A percentile compares a stretch with the other conserved stretches of the same genome.
Evolutionary conservation across 2,329 filamentous ascomycete genomes (phyloP).

Genomic region (Colletotrichum lentis): DNA sequence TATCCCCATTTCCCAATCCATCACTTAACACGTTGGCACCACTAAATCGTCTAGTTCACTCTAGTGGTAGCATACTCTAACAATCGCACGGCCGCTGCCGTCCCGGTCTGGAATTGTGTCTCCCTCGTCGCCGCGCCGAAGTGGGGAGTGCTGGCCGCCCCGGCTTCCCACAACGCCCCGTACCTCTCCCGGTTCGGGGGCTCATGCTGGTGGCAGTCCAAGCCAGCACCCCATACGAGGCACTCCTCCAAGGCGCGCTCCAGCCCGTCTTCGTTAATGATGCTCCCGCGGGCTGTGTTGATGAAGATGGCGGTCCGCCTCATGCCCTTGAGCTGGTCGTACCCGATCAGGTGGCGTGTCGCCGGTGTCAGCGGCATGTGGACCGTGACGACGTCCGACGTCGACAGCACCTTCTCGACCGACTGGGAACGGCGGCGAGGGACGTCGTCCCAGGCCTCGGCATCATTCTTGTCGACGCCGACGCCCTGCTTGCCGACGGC

Average conservation of each 20-base stretch:
- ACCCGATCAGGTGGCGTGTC: slow-evolving; percentile 47
- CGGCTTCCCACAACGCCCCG: slow-evolving; percentile 46
- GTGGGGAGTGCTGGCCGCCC: slow-evolving; percentile 54
- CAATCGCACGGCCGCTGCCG: slow-evolving; percentile 42
- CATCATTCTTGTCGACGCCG: slow-evolving; percentile 57
- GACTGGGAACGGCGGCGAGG: slow-evolving; percentile 44
- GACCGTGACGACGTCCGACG: slow-evolving; percentile 49
- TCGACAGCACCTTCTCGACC: slow-evolving; percentile 46
- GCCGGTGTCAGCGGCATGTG: slow-evolving; percentile 49
- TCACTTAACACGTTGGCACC: no score
- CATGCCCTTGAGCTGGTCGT: slow-evolving; percentile 47
- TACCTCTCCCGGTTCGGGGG: slow-evolving; percentile 50
- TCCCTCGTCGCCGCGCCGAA: slow-evolving; percentile 55
- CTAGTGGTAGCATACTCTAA: slow-evolving; percentile 36
- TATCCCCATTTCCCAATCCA: no score
- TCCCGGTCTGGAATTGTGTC: slow-evolving; percentile 45
- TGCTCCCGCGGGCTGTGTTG: slow-evolving; percentile 52
- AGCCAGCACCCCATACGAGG: slow-evolving; percentile 50
- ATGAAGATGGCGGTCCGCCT: slow-evolving; percentile 51
- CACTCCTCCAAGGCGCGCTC: slow-evolving; percentile 45
- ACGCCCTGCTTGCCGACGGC: slow-evolving; percentile 59
- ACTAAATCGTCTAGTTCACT: background rate
- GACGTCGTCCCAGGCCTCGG: slow-evolving; percentile 47
- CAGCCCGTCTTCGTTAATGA: slow-evolving; percentile 50
- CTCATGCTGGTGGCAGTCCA: slow-evolving; percentile 53